These are phyloP conservation scores for Alternaria novae-zelandiae DNA, from an alignment of 2,329 filamentous ascomycete species.

Conservation along the genomic window DNA sequence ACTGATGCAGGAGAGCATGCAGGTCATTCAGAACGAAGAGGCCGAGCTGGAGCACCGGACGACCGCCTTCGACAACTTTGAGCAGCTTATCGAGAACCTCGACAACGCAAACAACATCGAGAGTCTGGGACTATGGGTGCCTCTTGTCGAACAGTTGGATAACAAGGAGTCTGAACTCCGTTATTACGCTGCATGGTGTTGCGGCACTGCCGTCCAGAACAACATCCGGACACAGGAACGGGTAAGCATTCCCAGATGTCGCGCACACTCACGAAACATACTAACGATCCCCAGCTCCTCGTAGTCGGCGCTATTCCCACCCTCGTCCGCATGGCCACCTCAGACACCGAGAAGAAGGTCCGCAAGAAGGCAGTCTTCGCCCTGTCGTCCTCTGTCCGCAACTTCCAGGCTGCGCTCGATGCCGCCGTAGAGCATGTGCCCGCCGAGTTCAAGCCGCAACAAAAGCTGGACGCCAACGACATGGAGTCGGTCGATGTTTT, in stretches of 20 bases:
- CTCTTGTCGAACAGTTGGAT: slow-evolving; percentile 73
- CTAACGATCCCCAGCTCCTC: slow-evolving; percentile 53
- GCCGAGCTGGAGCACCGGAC: slow-evolving; percentile 21
- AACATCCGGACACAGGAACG: slow-evolving; percentile 85
- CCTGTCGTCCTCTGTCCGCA: slow-evolving; percentile 82
- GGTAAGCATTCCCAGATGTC: slow-evolving; percentile 44
- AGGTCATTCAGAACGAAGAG: slow-evolving; percentile 67
- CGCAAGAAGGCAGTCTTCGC: slow-evolving; percentile 90
- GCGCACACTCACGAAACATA: background rate
- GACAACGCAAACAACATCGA: slow-evolving; percentile 97
- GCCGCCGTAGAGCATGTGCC: slow-evolving; percentile 71
- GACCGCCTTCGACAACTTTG: slow-evolving; percentile 38
- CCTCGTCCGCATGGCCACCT: slow-evolving; percentile 69
- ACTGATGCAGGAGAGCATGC: slow-evolving; percentile 86
- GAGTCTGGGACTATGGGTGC: slow-evolving; percentile 79
- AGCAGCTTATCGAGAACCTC: slow-evolving; percentile 52
- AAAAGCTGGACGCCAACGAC: slow-evolving; percentile 76
- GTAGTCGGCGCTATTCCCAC: slow-evolving; percentile 70
- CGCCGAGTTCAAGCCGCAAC: slow-evolving; percentile 63
- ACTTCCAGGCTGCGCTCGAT: slow-evolving; percentile 80
- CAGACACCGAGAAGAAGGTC: slow-evolving; percentile 67
- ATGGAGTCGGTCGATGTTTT: slow-evolving; percentile 86
- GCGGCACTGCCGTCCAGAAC: slow-evolving; percentile 95
- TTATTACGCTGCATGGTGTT: slow-evolving; percentile 90
- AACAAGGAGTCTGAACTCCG: slow-evolving; percentile 75